These are phyloP conservation scores for Pseudomonodictys pantanalensis DNA, from an alignment of 495 filamentous ascomycete species.

Conservation along the genomic window DNA sequence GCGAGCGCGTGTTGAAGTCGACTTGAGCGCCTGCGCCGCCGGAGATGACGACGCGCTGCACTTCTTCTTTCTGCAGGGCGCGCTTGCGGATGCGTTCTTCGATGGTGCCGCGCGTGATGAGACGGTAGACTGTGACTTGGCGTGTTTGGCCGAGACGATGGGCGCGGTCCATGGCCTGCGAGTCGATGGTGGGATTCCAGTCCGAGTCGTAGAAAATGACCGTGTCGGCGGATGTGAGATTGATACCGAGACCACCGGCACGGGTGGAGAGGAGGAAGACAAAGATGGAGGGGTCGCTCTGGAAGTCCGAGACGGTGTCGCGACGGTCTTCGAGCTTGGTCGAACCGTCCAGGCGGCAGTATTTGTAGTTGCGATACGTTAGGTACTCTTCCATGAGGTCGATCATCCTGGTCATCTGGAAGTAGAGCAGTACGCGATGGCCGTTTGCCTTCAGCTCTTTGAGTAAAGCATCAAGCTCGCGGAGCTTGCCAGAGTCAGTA, in stretches of 20 bases:
- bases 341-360: slow-evolving; percentile 91
- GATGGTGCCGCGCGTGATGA: slow-evolving; percentile 96
- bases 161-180: slow-evolving; percentile 97
- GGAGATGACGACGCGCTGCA: slow-evolving; percentile 96
- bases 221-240: slow-evolving; percentile 85
- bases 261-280: slow-evolving; percentile 94
- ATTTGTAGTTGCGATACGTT: slow-evolving; percentile 98
- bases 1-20: slow-evolving; percentile 87
- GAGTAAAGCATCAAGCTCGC: slow-evolving; percentile 83
- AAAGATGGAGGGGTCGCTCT: slow-evolving; percentile 86
- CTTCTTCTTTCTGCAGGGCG: slow-evolving; percentile 97
- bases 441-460: slow-evolving; percentile 83
- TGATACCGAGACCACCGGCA: slow-evolving; percentile 96
- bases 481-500: slow-evolving; percentile 94
- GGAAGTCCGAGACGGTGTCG: slow-evolving; percentile 96
- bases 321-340: slow-evolving; percentile 98
- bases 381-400: slow-evolving; percentile 99
- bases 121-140: slow-evolving; percentile 94
- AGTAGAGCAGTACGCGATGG: slow-evolving; percentile 97
- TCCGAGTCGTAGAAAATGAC: slow-evolving; percentile 99
- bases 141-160: slow-evolving; percentile 95
- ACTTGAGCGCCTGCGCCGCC: slow-evolving; percentile 79
- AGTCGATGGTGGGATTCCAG: slow-evolving; percentile 99
- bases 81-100: slow-evolving; percentile 98
- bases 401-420: slow-evolving; percentile 99